Percentiles rank a stretch among this genome's conserved stretches.
These are phyloP conservation scores for Talaromyces sp. DNA, from an alignment of 2,329 filamentous ascomycete genomes.

Conservation along the genomic window DNA sequence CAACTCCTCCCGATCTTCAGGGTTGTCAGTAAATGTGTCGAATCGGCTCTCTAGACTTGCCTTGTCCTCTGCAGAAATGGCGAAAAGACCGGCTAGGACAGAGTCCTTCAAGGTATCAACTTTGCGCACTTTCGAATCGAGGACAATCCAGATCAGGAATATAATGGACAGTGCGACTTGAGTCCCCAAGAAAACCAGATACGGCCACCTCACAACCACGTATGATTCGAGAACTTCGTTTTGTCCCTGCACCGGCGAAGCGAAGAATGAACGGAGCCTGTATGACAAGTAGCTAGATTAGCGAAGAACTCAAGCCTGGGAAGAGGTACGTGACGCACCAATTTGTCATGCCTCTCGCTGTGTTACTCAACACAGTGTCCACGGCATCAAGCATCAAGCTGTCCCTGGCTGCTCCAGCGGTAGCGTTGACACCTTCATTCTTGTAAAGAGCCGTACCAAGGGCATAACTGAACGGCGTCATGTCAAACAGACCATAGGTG, in stretches of 20 bases:
- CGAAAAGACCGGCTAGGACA: conserved; percentile 8
- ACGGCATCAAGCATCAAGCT: neutral
- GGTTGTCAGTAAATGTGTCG: neutral
- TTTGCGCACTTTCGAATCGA: conserved; percentile 13
- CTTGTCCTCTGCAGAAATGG: conserved; percentile 14
- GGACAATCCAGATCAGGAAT: conserved; percentile 12
- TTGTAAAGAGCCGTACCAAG: conserved; percentile 7
- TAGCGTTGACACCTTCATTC: neutral
- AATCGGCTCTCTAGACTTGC: neutral
- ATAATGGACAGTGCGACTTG: conserved; percentile 10
- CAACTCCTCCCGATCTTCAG: neutral
- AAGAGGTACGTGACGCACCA: neutral
- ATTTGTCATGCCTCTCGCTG: conserved; percentile 11
- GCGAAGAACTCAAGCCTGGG: neutral
- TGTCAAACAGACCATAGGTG: neutral
- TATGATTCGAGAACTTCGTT: conserved; percentile 7
- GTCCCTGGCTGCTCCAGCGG: conserved; percentile 3
- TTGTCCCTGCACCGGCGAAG: conserved; percentile 1
- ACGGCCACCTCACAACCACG: conserved; percentile 13
- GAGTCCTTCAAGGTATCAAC: conserved; percentile 15
- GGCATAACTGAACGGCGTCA: conserved; percentile 13
- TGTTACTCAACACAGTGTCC: conserved; percentile 5
- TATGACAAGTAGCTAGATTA: neutral
- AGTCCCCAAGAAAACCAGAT: conserved; percentile 5
- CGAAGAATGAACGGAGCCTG: conserved; percentile 12